These are phyloP conservation scores for Pinus tabuliformis DNA, from an alignment of 75 land plant genomes.

Conservation along the genomic window DNA sequence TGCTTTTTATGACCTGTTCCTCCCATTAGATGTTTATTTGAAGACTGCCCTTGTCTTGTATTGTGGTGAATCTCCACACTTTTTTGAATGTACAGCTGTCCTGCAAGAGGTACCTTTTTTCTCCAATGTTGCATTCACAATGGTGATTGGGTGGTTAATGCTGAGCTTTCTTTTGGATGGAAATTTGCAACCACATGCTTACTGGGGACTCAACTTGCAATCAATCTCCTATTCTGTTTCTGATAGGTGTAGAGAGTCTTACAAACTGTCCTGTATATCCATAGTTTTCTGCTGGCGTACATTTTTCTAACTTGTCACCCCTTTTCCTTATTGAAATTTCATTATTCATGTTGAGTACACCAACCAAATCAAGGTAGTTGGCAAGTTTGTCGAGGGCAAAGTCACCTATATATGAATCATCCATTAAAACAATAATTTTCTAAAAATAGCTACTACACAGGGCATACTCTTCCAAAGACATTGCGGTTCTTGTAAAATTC, in stretches of 20 bases:
- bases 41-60: neutral
- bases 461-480: too few relatives aligned
- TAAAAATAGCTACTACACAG: too few relatives aligned
- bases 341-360: neutral
- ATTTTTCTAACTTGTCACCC: neutral
- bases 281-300: neutral
- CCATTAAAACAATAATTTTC: too few relatives aligned
- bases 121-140: too few relatives aligned
- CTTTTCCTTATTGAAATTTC: neutral
- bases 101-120: too few relatives aligned
- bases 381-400: neutral
- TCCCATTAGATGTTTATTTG: neutral
- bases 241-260: neutral
- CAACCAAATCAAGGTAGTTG: neutral
- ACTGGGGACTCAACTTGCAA: neutral
- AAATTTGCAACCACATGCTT: neutral
- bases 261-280: neutral
- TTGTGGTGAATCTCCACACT: too few relatives aligned
- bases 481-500: too few relatives aligned
- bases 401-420: too few relatives aligned
- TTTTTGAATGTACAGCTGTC: too few relatives aligned
- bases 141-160: neutral
- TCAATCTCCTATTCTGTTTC: neutral
- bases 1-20: neutral
- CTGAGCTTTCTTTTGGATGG: neutral